Base-by-base conservation (phyloP, 768 basidiomycete genomes). In the Suillus subalutaceus region DNA sequence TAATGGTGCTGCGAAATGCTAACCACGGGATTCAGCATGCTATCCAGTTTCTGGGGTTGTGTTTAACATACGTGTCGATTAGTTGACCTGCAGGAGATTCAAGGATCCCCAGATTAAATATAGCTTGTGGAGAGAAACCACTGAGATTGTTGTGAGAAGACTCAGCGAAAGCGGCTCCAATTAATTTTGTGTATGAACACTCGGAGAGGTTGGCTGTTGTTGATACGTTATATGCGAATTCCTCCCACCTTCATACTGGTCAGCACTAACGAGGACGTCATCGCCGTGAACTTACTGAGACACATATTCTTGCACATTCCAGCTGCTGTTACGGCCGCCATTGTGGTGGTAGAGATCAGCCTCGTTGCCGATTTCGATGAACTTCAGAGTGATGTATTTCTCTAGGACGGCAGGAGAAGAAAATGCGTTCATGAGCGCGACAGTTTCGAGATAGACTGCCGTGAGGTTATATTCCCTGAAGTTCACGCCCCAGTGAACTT, bases 401-500 rank as follows among this genome's bases (percentile, higher is more conserved):
- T 70, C 57, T 50, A 70, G 74, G 38, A 88, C 71, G 3, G 77
- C 73, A 1, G 77, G 59, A 4, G 80, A 81, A n/a, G 75, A 64
- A 68, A 89, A 89, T 0, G 84, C 84, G 46, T 79, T 79, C 6
- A 79, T 62, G 62, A 90, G 82, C 1, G 86, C 81, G 63, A 77
- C 75, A 0, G 85, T 82, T 67, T 81, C 82, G 10, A 85, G 77
- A 65, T 81, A 82, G 0, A 79, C 81, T 6, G 84, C 80, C 66
- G 85, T 86, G 62, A 87, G 37, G 68, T 87, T 87, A 55, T 79
- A 74, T 64, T 77, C 72, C 7, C 87, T 88, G n/a, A 90, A 76
- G 73, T 91, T 90, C 57, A 90, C 78, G 16, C 88, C 89, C 88
- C 88, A 91, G 16, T 80, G 85, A 68, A 91, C 86, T 60, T 82